A percentile compares a stretch with the other conserved stretches of the same genome.
These are phyloP conservation scores for Cytospora mali DNA, from an alignment of 2,329 filamentous ascomycete genomes.

Conservation along the genomic window DNA sequence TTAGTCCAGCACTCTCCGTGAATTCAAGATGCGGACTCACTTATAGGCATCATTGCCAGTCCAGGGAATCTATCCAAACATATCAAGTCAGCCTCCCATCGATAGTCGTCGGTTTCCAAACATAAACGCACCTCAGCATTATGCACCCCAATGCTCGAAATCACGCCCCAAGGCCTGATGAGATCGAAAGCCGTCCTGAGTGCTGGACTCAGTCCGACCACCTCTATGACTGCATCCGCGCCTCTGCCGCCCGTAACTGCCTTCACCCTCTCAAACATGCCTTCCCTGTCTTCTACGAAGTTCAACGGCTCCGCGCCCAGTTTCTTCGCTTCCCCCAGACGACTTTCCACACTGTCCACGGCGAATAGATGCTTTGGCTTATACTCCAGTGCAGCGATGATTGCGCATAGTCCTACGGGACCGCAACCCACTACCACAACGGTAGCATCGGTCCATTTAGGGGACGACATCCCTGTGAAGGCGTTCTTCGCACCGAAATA, in stretches of 20 bases:
- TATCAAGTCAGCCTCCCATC: neutral
- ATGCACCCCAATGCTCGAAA: constrained; percentile 76
- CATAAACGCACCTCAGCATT: constrained; percentile 65
- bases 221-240: constrained; percentile 82
- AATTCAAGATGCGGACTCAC: constrained; percentile 39
- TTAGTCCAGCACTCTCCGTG: constrained; percentile 31
- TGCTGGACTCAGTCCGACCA: constrained; percentile 71
- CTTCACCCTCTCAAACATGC: constrained; percentile 68
- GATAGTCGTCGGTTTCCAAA: neutral
- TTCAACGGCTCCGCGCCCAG: constrained; percentile 85
- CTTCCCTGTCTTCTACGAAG: constrained; percentile 67
- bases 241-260: constrained; percentile 78
- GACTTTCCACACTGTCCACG: constrained; percentile 74
- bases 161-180: constrained; percentile 70
- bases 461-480: constrained; percentile 54
- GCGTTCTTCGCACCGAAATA: constrained; percentile 83
- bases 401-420: constrained; percentile 80
- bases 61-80: constrained; percentile 63
- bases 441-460: constrained; percentile 66
- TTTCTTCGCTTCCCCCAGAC: constrained; percentile 71
- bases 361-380: constrained; percentile 77
- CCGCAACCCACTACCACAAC: constrained; percentile 85
- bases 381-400: constrained; percentile 75
- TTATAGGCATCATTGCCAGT: constrained; percentile 64
- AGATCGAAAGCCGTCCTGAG: constrained; percentile 72